Percentiles rank a stretch among this genome's conserved stretches.
Evolutionary conservation across 495 filamentous ascomycete genomes (phyloP).

Genomic region (Xylaria palmicola): DNA sequence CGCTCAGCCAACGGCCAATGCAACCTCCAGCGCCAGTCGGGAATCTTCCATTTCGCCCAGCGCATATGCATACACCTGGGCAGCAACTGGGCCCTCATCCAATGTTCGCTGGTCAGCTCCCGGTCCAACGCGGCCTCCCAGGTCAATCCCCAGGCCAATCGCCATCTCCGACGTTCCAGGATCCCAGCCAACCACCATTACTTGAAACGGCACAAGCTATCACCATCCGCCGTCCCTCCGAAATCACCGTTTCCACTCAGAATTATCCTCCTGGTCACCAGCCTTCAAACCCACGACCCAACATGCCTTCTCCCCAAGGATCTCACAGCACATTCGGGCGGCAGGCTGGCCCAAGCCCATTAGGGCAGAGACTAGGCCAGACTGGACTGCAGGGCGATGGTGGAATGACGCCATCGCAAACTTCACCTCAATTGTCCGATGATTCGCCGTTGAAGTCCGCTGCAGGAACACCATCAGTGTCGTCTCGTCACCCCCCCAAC

Average conservation of each 20-base stretch:
- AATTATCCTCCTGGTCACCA: slow-evolving; percentile 12
- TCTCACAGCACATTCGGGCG: slow-evolving; percentile 18
- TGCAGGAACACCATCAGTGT: slow-evolving; percentile 1
- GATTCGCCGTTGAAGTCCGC: slow-evolving; percentile 14
- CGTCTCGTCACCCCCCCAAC: slow-evolving; percentile 20
- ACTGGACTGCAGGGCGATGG: background rate
- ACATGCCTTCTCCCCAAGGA: slow-evolving; percentile 13
- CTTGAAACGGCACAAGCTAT: slow-evolving; percentile 26
- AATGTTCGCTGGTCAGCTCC: slow-evolving; percentile 24
- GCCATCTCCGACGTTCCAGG: slow-evolving; percentile 3
- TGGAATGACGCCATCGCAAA: slow-evolving; percentile 1
- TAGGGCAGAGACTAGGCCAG: background rate
- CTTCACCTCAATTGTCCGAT: slow-evolving; percentile 17
- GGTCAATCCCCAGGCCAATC: slow-evolving; percentile 22
- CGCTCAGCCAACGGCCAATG: slow-evolving; percentile 15
- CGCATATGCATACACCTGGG: slow-evolving; percentile 23
- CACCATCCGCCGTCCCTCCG: slow-evolving; percentile 26
- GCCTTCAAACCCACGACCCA: slow-evolving; percentile 11
- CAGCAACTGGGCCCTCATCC: slow-evolving; percentile 23
- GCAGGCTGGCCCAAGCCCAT: slow-evolving; percentile 6
- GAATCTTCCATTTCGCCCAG: slow-evolving; percentile 20
- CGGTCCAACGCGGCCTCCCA: slow-evolving; percentile 12
- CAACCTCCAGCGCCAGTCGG: slow-evolving; percentile 15
- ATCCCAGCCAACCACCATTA: slow-evolving; percentile 15
- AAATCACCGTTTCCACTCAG: slow-evolving; percentile 28